Conservation (phyloP, 2,329 filamentous ascomycete species). For the Colletotrichum cuscutae region DNA sequence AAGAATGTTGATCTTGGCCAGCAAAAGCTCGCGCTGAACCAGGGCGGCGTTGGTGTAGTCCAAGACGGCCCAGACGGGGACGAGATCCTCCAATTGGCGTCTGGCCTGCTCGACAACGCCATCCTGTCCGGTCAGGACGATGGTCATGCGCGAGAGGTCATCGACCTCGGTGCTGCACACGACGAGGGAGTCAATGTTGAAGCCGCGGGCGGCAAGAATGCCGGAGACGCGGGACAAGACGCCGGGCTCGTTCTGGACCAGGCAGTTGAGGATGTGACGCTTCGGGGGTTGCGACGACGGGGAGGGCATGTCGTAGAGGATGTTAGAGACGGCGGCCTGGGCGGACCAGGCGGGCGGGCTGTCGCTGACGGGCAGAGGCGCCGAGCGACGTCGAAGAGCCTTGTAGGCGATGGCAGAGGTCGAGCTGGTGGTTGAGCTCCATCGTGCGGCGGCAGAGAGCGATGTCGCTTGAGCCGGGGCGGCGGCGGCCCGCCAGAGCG, state of each 20-base stretch:
- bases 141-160: conserved; percentile 98
- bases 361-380: conserved; percentile 82
- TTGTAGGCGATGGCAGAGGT: conserved; percentile 98
- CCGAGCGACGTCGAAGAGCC: conserved; percentile 89
- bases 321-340: conserved; percentile 95
- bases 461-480: conserved; percentile 38
- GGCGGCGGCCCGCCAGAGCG: conserved; percentile 49
- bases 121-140: conserved; percentile 95
- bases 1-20: conserved; percentile 96
- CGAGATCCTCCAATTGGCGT: conserved; percentile 93
- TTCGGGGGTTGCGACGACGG: conserved; percentile 87
- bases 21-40: conserved; percentile 93
- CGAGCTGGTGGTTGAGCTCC: conserved; percentile 69
- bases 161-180: conserved; percentile 98
- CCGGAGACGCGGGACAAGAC: conserved; percentile 96
- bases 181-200: conserved; percentile 98
- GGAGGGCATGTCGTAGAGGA: conserved; percentile 96
- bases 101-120: conserved; percentile 97
- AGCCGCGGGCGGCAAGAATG: conserved; percentile 93
- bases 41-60: conserved; percentile 94
- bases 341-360: conserved; percentile 85
- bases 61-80: conserved; percentile 97
- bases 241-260: conserved; percentile 98
- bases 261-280: conserved; percentile 95
- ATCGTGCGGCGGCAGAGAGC: conserved; percentile 36